Percentiles rank a stretch among this genome's conserved stretches.
Conservation (phyloP, 345 rosid species). For the Toxicodendron radicans region DNA sequence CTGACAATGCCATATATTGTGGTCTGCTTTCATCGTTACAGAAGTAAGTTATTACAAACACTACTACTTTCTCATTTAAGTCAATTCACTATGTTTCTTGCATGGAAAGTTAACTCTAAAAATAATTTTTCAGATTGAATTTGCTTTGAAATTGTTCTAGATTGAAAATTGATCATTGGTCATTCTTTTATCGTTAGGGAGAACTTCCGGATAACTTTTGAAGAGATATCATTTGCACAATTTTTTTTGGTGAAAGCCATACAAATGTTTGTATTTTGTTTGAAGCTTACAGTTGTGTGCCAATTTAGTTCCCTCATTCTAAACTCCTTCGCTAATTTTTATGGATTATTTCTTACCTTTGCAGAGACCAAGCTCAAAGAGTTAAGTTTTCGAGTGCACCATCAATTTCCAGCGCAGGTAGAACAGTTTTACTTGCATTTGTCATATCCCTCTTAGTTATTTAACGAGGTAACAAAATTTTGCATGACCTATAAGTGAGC, state of each 20-base stretch:
- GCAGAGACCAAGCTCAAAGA: constrained; percentile 82
- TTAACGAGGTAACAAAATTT: constrained; percentile 26
- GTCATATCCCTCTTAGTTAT: constrained; percentile 28
- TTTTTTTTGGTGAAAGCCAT: not conserved
- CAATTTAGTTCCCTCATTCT: not conserved
- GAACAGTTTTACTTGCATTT: constrained; percentile 33
- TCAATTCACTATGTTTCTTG: not conserved
- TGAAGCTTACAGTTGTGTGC: not conserved
- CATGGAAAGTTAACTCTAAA: not conserved
- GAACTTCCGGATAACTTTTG: not conserved
- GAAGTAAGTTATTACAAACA: constrained; percentile 49
- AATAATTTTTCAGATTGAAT: not conserved
- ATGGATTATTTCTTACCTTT: constrained; percentile 6
- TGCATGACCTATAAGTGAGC: not conserved
- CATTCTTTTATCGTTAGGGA: not conserved
- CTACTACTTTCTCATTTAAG: not conserved
- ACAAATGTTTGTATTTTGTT: not conserved
- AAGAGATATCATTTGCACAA: not conserved
- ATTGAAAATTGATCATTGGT: not conserved
- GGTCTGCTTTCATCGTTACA: constrained; percentile 79
- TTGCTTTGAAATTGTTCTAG: not conserved
- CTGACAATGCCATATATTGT: constrained; percentile 75
- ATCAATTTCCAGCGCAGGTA: constrained; percentile 23
- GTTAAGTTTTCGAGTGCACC: constrained; percentile 57
- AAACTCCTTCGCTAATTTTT: constrained; percentile 1